Evolutionary conservation across 2,329 filamentous ascomycete species (phyloP), one percentile per base, ranked within the genome.

Genomic region (Fulvia fulva): DNA sequence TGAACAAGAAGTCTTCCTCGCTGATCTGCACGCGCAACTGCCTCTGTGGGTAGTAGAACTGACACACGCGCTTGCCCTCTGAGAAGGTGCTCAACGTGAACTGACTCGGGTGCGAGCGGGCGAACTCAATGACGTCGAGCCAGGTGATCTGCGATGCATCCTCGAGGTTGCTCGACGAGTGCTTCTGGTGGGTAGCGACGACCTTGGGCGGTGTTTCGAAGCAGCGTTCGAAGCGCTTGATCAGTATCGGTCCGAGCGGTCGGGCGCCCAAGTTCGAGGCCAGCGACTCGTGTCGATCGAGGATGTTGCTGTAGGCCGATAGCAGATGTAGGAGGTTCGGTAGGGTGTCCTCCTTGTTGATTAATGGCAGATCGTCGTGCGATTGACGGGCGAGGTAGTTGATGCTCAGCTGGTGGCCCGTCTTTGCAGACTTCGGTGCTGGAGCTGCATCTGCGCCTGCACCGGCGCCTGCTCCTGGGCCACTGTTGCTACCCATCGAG

Each of bases 111-210:
- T 91, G 91, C 63, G 85, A 85, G 69, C 88, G 89, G 63, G 91
- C 89, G 74, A 92, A 94, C 64, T 89, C 86, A 64, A 95, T 88
- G 53, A 96, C 86, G 68, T 96, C 91, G 41, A 94, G 79, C 91
- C 91, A 96, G 12, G 86, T 88, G 56, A 94, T 82, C 19, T 82
- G 83, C 1, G 63, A 58, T n/a, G 63, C 61, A 34, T 70, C 66
- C 26, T 69, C 67, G 19, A 61, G 56, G 4, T 81, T 82, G 55
- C 62, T 53, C 6, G 65, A 60, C 41, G 59, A 59, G 46, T 61
- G 58, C 56, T 70, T 70, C 56, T 71, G 69, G 76, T 81, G 83
- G 69, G 75, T 85, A 73, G 82, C 88, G 67, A 80, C 81, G 57
- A 86, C 81, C 28, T 81, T 85, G 60, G 92, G 91, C 22, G 89